phyloP scores from a whole-genome alignment of 2,329 filamentous ascomycete species.

The Setomelanomma holmii region DNA sequence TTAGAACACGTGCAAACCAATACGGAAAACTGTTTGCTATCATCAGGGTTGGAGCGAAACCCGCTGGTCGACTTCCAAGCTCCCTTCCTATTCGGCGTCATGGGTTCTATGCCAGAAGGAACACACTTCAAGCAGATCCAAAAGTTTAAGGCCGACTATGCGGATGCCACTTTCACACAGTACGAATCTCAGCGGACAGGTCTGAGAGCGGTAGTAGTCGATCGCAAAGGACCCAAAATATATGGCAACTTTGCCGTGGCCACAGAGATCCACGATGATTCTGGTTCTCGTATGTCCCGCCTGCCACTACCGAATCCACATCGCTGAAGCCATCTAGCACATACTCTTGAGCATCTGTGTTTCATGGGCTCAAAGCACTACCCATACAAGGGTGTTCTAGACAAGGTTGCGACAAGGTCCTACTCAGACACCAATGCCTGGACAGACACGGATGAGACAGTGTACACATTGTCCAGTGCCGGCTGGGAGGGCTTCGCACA shows the following conservation, averaged over 20 bases:
- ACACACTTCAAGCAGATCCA: conserved; percentile 82
- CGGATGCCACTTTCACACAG: conserved; percentile 85
- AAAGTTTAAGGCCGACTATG: conserved; percentile 88
- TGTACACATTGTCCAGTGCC: conserved; percentile 92
- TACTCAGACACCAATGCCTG: conserved; percentile 97
- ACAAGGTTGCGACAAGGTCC: conserved; percentile 90
- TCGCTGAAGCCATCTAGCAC: conserved; percentile 41
- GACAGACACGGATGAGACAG: conserved; percentile 96
- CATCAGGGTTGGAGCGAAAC: neutral
- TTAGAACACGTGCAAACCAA: conserved; percentile 6
- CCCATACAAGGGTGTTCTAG: conserved; percentile 91
- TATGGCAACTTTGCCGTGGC: conserved; percentile 94
- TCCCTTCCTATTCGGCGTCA: conserved; percentile 22
- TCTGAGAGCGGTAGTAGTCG: conserved; percentile 91
- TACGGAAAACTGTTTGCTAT: conserved; percentile 1
- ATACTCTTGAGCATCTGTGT: conserved; percentile 61
- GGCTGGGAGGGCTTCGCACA: conserved; percentile 97
- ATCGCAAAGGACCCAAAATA: conserved; percentile 87
- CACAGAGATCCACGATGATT: conserved; percentile 97
- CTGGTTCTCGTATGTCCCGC: conserved; percentile 69
- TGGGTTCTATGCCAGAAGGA: conserved; percentile 47
- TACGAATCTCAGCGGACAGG: conserved; percentile 96
- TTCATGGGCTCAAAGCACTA: conserved; percentile 86
- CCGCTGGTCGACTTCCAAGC: conserved; percentile 3
- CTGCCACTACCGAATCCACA: neutral